phyloP scores from a whole-genome alignment of 2,329 filamentous ascomycete species.

The Hypoxylon sp. region DNA sequence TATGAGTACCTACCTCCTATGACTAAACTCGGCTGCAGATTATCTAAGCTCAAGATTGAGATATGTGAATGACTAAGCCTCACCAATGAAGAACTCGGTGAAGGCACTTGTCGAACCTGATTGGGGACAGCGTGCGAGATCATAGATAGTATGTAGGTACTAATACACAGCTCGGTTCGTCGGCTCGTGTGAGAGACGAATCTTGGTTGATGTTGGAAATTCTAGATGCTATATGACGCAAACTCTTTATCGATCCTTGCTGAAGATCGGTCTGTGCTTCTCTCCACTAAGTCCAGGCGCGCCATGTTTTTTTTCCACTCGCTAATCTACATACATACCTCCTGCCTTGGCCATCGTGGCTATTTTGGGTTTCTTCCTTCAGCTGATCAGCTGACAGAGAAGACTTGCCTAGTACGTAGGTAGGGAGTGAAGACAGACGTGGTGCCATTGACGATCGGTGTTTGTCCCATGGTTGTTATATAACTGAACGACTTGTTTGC shows the following conservation, averaged over 20 bases:
- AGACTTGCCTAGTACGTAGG: neutral
- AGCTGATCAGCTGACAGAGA: conserved; percentile 3
- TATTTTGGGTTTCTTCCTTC: conserved; percentile 23
- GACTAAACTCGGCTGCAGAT: conserved; percentile 3
- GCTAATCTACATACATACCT: conserved; percentile 25
- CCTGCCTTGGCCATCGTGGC: conserved; percentile 4
- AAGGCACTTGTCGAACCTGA: neutral
- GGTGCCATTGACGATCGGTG: conserved; percentile 6
- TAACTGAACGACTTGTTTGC: neutral
- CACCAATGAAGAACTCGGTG: neutral
- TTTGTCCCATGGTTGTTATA: neutral
- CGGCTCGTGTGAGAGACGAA: conserved; percentile 7
- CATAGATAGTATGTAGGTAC: neutral
- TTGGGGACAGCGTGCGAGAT: neutral
- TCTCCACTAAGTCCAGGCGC: conserved; percentile 22
- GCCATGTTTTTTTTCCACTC: conserved; percentile 30
- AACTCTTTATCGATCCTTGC: conserved; percentile 25
- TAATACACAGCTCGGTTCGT: conserved; percentile 9
- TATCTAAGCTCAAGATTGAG: conserved; percentile 4
- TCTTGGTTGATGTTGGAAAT: conserved; percentile 25
- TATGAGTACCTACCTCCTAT: neutral
- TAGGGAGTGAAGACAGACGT: neutral
- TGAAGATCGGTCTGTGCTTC: conserved; percentile 40
- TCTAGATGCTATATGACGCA: conserved; percentile 38
- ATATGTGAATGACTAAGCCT: neutral